These are phyloP conservation scores for Ceratobasidium sp. DNA, from an alignment of 1,284 basidiomycete species.

Conservation along the genomic window DNA sequence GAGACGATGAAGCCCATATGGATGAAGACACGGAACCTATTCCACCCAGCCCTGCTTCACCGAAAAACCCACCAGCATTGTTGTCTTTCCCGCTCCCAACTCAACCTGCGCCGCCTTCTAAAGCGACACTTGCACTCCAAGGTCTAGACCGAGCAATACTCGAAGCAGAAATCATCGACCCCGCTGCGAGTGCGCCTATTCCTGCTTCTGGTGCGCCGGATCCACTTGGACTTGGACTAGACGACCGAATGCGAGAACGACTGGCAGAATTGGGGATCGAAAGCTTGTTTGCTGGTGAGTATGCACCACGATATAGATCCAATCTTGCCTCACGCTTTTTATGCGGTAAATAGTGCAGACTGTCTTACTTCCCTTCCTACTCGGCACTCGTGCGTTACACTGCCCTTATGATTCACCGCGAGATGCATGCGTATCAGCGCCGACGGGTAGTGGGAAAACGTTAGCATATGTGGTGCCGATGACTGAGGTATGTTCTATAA, in stretches of 20 bases:
- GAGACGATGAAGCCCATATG: conserved; percentile 22
- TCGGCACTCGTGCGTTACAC: conserved; percentile 63
- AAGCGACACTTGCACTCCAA: conserved; percentile 70
- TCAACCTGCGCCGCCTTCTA: conserved; percentile 73
- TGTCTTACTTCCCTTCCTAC: conserved; percentile 76
- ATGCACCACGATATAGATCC: conserved; percentile 4
- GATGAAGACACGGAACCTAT: conserved; percentile 36
- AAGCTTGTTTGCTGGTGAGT: conserved; percentile 85
- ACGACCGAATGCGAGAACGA: conserved; percentile 65
- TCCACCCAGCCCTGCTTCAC: conserved; percentile 49
- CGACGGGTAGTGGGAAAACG: conserved; percentile 97
- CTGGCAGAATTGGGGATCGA: conserved; percentile 77
- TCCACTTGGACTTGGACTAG: conserved; percentile 56
- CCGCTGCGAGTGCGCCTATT: conserved; percentile 59
- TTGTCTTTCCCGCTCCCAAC: conserved; percentile 75
- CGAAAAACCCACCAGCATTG: conserved; percentile 51
- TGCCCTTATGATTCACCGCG: conserved; percentile 71
- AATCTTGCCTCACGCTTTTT: conserved; percentile 22
- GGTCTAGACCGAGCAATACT: conserved; percentile 78
- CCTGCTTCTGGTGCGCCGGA: conserved; percentile 52
- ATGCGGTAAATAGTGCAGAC: conserved; percentile 71
- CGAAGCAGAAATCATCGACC: conserved; percentile 73
- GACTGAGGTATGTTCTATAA: conserved; percentile 67
- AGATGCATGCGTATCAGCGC: conserved; percentile 96
- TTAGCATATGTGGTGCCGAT: conserved; percentile 93